These are phyloP conservation scores for Drechslerella coelobrocha DNA, from an alignment of 2,329 filamentous ascomycete species.

Conservation along the genomic window DNA sequence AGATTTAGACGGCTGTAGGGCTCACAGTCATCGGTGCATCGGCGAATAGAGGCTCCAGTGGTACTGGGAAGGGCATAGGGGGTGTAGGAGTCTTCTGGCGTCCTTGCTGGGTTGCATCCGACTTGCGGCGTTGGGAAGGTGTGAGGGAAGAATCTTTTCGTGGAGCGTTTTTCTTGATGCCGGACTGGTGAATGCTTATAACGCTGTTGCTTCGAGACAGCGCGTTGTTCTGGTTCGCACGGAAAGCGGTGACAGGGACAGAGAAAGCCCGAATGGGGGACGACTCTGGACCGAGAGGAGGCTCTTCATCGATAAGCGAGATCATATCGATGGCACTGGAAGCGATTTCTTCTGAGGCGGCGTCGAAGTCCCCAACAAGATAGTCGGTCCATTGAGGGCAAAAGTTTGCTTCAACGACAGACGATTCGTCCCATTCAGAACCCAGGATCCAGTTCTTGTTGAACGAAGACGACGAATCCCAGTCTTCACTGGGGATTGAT, in stretches of 20 bases:
- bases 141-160: conserved; percentile 48
- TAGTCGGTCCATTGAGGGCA: conserved; percentile 40
- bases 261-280: conserved; percentile 43
- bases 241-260: conserved; percentile 47
- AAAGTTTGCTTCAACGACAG: conserved; percentile 24
- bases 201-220: conserved; percentile 41
- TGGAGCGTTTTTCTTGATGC: conserved; percentile 45
- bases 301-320: conserved; percentile 15
- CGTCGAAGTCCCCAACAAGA: conserved; percentile 34
- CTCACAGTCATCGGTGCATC: conserved; percentile 31
- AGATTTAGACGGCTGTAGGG: conserved; percentile 27
- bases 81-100: conserved; percentile 24
- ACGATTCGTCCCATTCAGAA: conserved; percentile 37
- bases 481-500: conserved; percentile 45
- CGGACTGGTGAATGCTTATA: conserved; percentile 32
- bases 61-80: conserved; percentile 30
- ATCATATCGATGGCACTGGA: conserved; percentile 17
- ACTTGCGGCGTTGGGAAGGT: conserved; percentile 47
- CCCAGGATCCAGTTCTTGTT: conserved; percentile 34
- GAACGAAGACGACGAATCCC: conserved; percentile 39
- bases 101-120: conserved; percentile 39
- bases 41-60: conserved; percentile 40
- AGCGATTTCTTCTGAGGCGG: conserved; percentile 8
- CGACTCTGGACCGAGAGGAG: conserved; percentile 13
- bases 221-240: conserved; percentile 44